Conservation (phyloP, 1,139 yeast species). For the Barnettozyma hawaiiensis region DNA sequence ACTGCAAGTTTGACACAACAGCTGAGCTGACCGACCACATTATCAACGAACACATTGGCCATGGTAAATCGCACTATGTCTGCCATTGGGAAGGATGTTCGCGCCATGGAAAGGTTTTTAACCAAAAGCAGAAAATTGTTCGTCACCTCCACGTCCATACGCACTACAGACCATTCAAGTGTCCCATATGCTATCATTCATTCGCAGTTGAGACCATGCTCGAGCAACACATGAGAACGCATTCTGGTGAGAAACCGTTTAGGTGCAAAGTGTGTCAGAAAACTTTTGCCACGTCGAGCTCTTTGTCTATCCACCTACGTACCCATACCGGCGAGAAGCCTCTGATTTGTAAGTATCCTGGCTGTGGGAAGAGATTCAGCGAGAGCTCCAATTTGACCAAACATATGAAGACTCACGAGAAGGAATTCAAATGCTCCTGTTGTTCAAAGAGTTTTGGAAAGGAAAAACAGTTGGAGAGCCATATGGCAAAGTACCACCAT, state of each 20-base stretch:
- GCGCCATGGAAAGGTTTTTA: conserved; percentile 55
- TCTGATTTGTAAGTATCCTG: conserved; percentile 66
- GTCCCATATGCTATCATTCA: conserved; percentile 57
- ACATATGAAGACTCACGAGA: conserved; percentile 69
- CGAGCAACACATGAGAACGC: conserved; percentile 68
- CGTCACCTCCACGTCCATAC: conserved; percentile 90
- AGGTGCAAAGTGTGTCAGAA: conserved; percentile 63
- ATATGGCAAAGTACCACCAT: conserved; percentile 32
- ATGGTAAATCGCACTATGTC: conserved; percentile 61
- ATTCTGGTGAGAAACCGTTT: conserved; percentile 86
- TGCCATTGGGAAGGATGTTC: conserved; percentile 82
- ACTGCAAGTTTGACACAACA: conserved; percentile 40
- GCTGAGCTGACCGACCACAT: conserved; percentile 69
- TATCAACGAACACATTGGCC: conserved; percentile 59
- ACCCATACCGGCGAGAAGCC: conserved; percentile 94
- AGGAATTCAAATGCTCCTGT: conserved; percentile 42
- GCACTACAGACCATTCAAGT: conserved; percentile 68
- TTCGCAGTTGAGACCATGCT: conserved; percentile 57
- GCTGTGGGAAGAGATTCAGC: conserved; percentile 80
- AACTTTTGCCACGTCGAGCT: conserved; percentile 53
- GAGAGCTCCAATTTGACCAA: conserved; percentile 86
- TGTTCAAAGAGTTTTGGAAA: conserved; percentile 51
- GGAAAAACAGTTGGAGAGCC: conserved; percentile 38
- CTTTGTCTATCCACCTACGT: conserved; percentile 61
- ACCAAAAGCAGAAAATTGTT: conserved; percentile 78